Evolutionary conservation across 306 rosid genomes (phyloP).

Genomic region (Dalbergia oliveri): DNA sequence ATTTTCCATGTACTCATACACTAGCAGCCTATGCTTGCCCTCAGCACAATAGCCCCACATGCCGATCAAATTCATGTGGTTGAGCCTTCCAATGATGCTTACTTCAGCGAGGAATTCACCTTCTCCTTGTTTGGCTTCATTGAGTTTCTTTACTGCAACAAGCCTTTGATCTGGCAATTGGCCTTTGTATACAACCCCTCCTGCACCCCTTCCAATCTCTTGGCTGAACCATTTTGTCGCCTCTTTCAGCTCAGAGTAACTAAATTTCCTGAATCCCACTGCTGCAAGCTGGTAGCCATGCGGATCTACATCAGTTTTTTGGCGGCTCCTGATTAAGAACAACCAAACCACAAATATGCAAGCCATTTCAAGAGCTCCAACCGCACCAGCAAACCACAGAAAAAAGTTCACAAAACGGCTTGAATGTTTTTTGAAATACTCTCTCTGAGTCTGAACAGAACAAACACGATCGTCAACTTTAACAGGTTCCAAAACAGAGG

Average conservation of each 20-base stretch:
- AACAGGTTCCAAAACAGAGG: neutral
- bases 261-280: conserved; percentile 20
- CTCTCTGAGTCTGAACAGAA: neutral
- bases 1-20: too few species aligned
- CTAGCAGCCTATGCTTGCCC: too few species aligned
- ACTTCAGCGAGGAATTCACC: too few species aligned
- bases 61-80: too few species aligned
- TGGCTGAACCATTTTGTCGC: conserved; percentile 35
- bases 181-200: too few species aligned
- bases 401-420: conserved; percentile 39
- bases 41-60: too few species aligned
- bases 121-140: too few species aligned
- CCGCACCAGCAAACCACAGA: conserved; percentile 33
- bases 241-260: conserved; percentile 36
- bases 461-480: neutral
- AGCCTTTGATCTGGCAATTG: too few species aligned
- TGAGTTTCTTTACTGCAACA: too few species aligned
- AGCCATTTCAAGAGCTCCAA: conserved; percentile 31
- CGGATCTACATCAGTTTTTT: conserved; percentile 37
- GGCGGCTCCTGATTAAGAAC: neutral
- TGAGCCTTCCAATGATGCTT: too few species aligned
- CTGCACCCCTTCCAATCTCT: conserved; percentile 46
- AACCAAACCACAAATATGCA: neutral
- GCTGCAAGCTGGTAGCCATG: neutral
- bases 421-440: neutral